Conservation (phyloP, 2,329 filamentous ascomycete species). For the Knufia petricola region DNA sequence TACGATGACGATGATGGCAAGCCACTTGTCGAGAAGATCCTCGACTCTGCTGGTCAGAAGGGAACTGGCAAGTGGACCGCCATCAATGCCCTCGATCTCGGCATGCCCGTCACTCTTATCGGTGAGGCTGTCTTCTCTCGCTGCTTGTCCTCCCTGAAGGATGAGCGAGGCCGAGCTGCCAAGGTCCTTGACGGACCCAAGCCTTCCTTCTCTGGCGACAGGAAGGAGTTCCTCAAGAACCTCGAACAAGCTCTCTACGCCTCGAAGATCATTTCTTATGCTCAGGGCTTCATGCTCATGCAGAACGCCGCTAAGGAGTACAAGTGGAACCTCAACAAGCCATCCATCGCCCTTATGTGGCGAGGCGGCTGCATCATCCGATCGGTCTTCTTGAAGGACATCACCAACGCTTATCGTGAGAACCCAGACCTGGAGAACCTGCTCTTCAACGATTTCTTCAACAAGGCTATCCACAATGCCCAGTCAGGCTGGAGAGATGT, state of each 20-base stretch:
- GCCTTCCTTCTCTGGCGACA: slow-evolving; percentile 78
- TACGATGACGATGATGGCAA: slow-evolving; percentile 91
- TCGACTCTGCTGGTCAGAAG: slow-evolving; percentile 98
- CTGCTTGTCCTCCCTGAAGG: slow-evolving; percentile 90
- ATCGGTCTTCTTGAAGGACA: slow-evolving; percentile 99
- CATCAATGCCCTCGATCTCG: slow-evolving; percentile 96
- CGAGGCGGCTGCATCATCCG: slow-evolving; percentile 99
- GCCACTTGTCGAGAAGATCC: slow-evolving; percentile 94
- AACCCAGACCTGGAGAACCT: slow-evolving; percentile 95
- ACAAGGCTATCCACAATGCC: slow-evolving; percentile 94
- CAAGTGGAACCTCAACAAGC: slow-evolving; percentile 99
- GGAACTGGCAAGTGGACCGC: slow-evolving; percentile 99
- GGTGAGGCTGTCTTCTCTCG: slow-evolving; percentile 93
- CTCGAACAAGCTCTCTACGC: slow-evolving; percentile 98
- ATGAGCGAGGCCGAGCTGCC: slow-evolving; percentile 76
- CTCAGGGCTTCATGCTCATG: slow-evolving; percentile 99
- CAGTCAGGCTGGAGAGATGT: slow-evolving; percentile 88
- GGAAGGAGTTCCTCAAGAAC: slow-evolving; percentile 86
- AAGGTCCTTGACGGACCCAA: slow-evolving; percentile 67
- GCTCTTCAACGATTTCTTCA: slow-evolving; percentile 99
- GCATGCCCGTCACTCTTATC: slow-evolving; percentile 96
- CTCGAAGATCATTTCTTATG: slow-evolving; percentile 99
- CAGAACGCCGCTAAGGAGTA: slow-evolving; percentile 97
- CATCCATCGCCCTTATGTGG: slow-evolving; percentile 99
- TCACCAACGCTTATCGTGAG: slow-evolving; percentile 90